Evolutionary conservation across 148 eudicot species (phyloP), one percentile per base, ranked within the genome.

Genomic region (Polygonum maritimum): DNA sequence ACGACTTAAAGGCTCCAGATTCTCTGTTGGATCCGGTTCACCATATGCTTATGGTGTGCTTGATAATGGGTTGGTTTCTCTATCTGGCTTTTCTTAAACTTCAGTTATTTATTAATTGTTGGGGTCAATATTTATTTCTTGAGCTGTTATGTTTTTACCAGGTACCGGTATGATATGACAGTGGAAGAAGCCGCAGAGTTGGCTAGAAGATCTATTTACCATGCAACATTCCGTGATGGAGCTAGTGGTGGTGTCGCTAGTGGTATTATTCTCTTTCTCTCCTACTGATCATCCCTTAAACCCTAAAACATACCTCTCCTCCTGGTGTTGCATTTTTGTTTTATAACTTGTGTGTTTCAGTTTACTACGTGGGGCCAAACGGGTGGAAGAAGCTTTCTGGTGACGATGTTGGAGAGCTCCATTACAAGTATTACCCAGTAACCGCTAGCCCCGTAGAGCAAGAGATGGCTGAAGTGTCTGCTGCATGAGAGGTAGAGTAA

Each of bases 21-120:
- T 95, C 82, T 95, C 99, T 62, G 99, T 95, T 87, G 99, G 99
- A 57, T 95, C 99, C 79, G 99, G 99, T 81, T 95, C 99, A 48
- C 99, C 99, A 70, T 95, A 95, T 89, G 99, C 99, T 71, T 95
- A 95, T 85, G 97, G 99, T 83, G 93, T 95, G 26, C 88, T 95
- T 81, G 99, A 95, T 79, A 91, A 84, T 12, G 99, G 97, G 99
- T 95, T 49, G 33, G 89, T 80, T 55, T 39, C 55, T 71, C 48
- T 54, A 49, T 26, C 31, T 26, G 31, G 0, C 1, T 26, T 77
- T 48, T 58, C 10, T 60, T 10, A 7, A 52, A 16, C 19, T 52
- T n/a, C 22, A 52, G 7, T 16, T 52, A 16, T 52, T 51, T 5
- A 5, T 4, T 52, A 16, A 47, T 47, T 8, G 21, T 52, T 3